Evolutionary conservation across 345 rosid species (phyloP).

Genomic region (Brassica incana): DNA sequence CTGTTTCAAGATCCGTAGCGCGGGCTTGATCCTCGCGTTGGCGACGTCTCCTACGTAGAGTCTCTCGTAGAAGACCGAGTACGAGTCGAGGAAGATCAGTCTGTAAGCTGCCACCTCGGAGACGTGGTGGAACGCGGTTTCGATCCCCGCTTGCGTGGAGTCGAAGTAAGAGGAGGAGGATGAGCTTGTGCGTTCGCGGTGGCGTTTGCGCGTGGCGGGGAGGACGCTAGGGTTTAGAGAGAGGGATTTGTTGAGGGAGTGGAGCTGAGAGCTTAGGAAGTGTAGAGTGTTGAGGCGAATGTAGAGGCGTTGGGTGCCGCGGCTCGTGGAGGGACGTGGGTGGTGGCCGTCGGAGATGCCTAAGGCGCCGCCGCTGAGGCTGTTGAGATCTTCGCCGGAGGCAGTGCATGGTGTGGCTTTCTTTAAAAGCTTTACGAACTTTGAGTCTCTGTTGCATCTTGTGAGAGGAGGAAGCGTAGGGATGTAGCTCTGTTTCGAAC

Average conservation of each 20-base stretch:
- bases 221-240: conserved; percentile 60
- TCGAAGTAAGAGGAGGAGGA: conserved; percentile 57
- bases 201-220: conserved; percentile 44
- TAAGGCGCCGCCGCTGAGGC: not conserved
- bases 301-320: conserved; percentile 91
- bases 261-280: conserved; percentile 66
- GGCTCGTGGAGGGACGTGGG: conserved; percentile 85
- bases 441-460: conserved; percentile 74
- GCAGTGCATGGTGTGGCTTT: conserved; percentile 66
- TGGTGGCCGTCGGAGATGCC: conserved; percentile 46
- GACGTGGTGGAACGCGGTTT: conserved; percentile 67
- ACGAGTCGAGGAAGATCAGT: conserved; percentile 70
- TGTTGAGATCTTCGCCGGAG: conserved; percentile 38
- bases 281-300: conserved; percentile 85
- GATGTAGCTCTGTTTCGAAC: conserved; percentile 74
- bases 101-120: conserved; percentile 93
- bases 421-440: conserved; percentile 61
- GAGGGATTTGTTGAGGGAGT: conserved; percentile 76
- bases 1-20: conserved; percentile 61
- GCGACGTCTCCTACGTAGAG: conserved; percentile 67
- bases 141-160: conserved; percentile 48
- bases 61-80: conserved; percentile 61
- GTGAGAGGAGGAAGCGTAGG: conserved; percentile 86
- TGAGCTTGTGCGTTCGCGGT: conserved; percentile 35
- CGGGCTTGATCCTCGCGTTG: conserved; percentile 58